Evolutionary conservation across 768 basidiomycete genomes (phyloP).

Genomic region (Lactifluus hygrophoroides): DNA sequence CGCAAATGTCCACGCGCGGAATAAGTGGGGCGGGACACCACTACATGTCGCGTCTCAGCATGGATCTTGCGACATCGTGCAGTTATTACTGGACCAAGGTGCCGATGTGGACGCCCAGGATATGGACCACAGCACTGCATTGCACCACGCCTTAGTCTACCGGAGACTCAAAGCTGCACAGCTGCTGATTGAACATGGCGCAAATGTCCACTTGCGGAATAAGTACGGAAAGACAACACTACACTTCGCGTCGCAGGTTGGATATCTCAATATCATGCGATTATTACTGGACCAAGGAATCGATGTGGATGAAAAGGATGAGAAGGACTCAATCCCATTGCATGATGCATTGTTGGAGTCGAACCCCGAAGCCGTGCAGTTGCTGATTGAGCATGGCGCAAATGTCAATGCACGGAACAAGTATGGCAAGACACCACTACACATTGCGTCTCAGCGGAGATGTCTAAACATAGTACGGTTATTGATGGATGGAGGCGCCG

Average conservation of each 20-base stretch:
- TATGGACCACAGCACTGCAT: no score
- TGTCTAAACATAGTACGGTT: not conserved
- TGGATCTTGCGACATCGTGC: no score
- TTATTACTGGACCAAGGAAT: not conserved
- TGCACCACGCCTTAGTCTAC: no score
- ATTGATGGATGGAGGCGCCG: no score
- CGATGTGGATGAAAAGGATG: not conserved
- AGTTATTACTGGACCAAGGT: no score
- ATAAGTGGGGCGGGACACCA: no score
- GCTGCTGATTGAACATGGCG: not conserved
- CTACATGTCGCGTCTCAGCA: not conserved
- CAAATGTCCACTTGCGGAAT: not conserved
- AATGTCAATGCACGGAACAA: not conserved
- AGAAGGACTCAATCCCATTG: not conserved
- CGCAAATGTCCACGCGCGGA: no score
- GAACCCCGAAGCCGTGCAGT: not conserved
- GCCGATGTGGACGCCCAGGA: no score
- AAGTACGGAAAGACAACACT: not conserved
- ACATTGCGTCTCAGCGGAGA: not conserved
- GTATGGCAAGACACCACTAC: not conserved
- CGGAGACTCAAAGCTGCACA: not conserved
- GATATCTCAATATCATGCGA: not conserved
- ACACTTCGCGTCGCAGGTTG: not conserved
- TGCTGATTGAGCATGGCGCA: not conserved
- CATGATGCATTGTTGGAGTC: not conserved